Base-by-base conservation (phyloP, 2,329 filamentous ascomycete genomes). In the Trichoderma sp. region DNA sequence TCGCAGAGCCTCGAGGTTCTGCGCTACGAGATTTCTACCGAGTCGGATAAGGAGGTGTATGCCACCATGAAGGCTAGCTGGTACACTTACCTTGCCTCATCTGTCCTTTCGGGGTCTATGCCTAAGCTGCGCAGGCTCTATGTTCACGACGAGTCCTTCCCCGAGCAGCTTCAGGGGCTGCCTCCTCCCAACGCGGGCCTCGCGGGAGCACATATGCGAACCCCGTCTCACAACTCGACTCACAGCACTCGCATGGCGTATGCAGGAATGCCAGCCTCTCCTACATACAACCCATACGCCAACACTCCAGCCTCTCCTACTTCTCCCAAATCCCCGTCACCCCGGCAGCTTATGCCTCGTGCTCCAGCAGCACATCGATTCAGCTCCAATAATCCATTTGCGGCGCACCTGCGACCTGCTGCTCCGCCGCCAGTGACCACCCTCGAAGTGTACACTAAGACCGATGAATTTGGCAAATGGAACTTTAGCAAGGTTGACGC, bases 51-150 rank as follows among this genome's bases (percentile, higher is more conserved):
- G 0, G 87, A 88, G 26, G 84, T 89, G 13, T 91, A 88, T 70
- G 81, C 83, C 10, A 83, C 80, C 70, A 81, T 85, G 28, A 85
- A 85, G 0, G 79, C 83, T 11, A 86, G 85, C 21, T 96, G 97
- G 81, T 97, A 97, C 79, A 87, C 88, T 70, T 97, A 97, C 79
- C 87, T 98, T 24, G 90, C 93, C 30, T 87, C 87, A n/a, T 97
- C 93, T 0, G 87, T 98, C 37, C 87, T 96, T 70, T 86, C 89
- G 18, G 91, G 90, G 71, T 87, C 88, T 8, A 85, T 98, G 8
- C 93, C 94, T 1, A 87, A 86, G 43, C 84, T 98, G 10, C 85
- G 85, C 43, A 87, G 90, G 26, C 86, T 98, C 8, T 97, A 96
- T 77, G 95, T 97, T 21, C 91, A 93, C 61, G 94, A 97, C 75